These are phyloP conservation scores for Suillus spraguei DNA, from an alignment of 768 basidiomycete genomes.

Conservation along the genomic window DNA sequence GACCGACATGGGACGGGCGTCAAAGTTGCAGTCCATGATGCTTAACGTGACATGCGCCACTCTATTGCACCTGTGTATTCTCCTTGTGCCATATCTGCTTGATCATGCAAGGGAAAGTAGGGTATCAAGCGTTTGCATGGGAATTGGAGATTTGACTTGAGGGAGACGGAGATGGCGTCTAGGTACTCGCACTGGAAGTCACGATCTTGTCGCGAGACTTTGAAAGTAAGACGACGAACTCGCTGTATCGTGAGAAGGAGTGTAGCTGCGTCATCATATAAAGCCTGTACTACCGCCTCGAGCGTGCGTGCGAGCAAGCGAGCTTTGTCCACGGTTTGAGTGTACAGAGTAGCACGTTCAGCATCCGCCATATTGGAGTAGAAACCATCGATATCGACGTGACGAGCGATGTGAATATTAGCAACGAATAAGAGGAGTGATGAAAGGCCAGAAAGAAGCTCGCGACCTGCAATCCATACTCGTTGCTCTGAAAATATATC, in stretches of 20 bases:
- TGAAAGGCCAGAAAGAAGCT: slow-evolving; percentile 56
- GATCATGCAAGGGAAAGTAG: slow-evolving; percentile 68
- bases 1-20: slow-evolving; percentile 42
- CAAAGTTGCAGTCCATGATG: slow-evolving; percentile 53
- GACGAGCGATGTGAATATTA: slow-evolving; percentile 77
- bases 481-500: slow-evolving; percentile 25
- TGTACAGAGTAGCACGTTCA: slow-evolving; percentile 53
- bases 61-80: slow-evolving; percentile 79
- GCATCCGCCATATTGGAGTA: slow-evolving; percentile 46
- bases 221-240: slow-evolving; percentile 21
- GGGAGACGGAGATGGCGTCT: slow-evolving; percentile 49
- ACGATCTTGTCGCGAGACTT: slow-evolving; percentile 15
- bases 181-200: slow-evolving; percentile 43
- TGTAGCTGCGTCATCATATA: slow-evolving; percentile 71
- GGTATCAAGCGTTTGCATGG: slow-evolving; percentile 60
- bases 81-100: slow-evolving; percentile 66
- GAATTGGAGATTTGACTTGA: slow-evolving; percentile 58
- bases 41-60: slow-evolving; percentile 76
- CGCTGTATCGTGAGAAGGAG: slow-evolving; percentile 62
- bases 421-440: slow-evolving; percentile 59
- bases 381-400: slow-evolving; percentile 83
- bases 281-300: slow-evolving; percentile 68
- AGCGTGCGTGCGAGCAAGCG: slow-evolving; percentile 67
- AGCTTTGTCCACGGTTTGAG: slow-evolving; percentile 69
- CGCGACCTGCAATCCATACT: slow-evolving; percentile 44